A percentile compares a stretch with the other conserved stretches of the same genome.
These are phyloP conservation scores for Podila clonocystis DNA, from an alignment of 192 early-diverging fungal species.

Conservation along the genomic window DNA sequence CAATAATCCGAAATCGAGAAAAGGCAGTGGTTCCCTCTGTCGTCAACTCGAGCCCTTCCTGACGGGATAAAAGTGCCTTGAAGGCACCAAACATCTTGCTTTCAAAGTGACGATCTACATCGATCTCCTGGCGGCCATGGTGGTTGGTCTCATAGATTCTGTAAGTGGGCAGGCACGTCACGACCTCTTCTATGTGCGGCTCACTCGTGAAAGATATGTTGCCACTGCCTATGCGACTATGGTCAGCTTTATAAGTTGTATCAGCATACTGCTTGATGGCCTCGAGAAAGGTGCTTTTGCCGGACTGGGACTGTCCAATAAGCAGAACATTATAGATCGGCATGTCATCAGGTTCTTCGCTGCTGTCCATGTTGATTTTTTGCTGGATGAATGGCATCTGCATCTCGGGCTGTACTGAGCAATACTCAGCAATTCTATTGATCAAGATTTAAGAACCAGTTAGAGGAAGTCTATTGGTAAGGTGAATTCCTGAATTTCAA, in stretches of 20 bases:
- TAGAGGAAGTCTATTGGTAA: too few species aligned
- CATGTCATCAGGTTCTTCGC: not conserved
- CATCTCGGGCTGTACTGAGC: too few species aligned
- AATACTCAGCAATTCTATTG: too few species aligned
- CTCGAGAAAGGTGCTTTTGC: not conserved
- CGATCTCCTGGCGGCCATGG: slow-evolving; percentile 6
- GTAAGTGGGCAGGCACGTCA: slow-evolving; percentile 7
- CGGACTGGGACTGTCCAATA: not conserved
- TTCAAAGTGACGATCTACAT: not conserved
- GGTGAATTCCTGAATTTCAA: too few species aligned
- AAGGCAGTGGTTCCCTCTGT: not conserved
- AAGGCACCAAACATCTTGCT: not conserved
- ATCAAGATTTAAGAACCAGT: too few species aligned
- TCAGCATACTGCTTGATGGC: not conserved
- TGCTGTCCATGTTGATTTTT: not conserved
- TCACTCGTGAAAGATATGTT: not conserved
- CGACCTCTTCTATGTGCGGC: slow-evolving; percentile 4
- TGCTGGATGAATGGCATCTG: too few species aligned
- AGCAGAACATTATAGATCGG: slow-evolving; percentile 1
- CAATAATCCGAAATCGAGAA: slow-evolving; percentile 8
- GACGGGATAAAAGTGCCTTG: not conserved
- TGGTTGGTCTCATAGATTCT: slow-evolving; percentile 9
- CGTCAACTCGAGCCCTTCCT: not conserved
- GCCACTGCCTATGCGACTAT: not conserved
- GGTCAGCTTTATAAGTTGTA: not conserved